A percentile compares a stretch with the other conserved stretches of the same genome.
Evolutionary conservation across 2,329 filamentous ascomycete species (phyloP).

Genomic region (Alternaria metachromatica): DNA sequence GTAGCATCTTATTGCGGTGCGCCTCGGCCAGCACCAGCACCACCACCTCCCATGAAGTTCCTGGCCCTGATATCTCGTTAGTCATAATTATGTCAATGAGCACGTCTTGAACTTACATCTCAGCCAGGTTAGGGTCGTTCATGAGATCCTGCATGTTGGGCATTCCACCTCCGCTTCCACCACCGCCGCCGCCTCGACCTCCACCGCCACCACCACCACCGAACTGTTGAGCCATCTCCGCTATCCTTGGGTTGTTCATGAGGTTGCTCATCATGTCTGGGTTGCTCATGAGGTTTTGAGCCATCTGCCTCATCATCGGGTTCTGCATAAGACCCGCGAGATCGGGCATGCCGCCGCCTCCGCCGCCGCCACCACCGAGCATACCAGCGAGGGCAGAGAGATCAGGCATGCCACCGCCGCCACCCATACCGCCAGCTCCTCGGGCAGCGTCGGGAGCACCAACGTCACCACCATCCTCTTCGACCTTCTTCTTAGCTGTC

Average conservation of each 20-base stretch:
- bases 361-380: slow-evolving; percentile 59
- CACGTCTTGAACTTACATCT: slow-evolving; percentile 73
- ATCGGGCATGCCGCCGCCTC: slow-evolving; percentile 83
- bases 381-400: slow-evolving; percentile 70
- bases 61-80: slow-evolving; percentile 59
- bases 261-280: slow-evolving; percentile 89
- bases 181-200: slow-evolving; percentile 64
- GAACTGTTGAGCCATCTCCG: slow-evolving; percentile 86
- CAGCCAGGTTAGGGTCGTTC: slow-evolving; percentile 89
- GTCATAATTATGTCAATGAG: not conserved
- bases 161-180: slow-evolving; percentile 80
- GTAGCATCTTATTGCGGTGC: slow-evolving; percentile 25
- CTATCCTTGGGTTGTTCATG: slow-evolving; percentile 90
- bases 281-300: slow-evolving; percentile 96
- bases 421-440: slow-evolving; percentile 56
- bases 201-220: slow-evolving; percentile 43
- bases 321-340: slow-evolving; percentile 69
- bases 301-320: slow-evolving; percentile 98
- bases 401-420: slow-evolving; percentile 82
- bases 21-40: slow-evolving; percentile 27
- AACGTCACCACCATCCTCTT: slow-evolving; percentile 73
- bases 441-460: slow-evolving; percentile 51
- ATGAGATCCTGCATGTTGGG: slow-evolving; percentile 86
- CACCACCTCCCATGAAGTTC: slow-evolving; percentile 67
- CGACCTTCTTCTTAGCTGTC: slow-evolving; percentile 86